phyloP scores from a whole-genome alignment of 176 grass and related monocot genomes.

The Pontederia crassipes region DNA sequence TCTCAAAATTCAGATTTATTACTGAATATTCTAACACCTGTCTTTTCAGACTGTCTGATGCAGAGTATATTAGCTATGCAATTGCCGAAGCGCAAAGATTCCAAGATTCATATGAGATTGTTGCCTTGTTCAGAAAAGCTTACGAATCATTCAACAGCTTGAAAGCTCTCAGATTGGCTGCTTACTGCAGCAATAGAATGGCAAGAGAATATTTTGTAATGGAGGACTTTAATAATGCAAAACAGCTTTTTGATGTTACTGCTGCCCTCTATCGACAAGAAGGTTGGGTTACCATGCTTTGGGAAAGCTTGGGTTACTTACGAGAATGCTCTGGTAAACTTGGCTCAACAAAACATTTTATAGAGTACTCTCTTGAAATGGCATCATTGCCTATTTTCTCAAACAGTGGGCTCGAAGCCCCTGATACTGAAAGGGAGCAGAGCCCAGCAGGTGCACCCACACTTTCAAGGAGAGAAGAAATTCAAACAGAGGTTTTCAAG shows the following conservation, averaged over 20 bases:
- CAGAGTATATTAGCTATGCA: conserved; percentile 77
- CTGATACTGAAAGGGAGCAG: conserved; percentile 42
- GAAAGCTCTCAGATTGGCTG: conserved; percentile 64
- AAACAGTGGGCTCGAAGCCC: conserved; percentile 19
- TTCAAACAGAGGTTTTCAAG: conserved; percentile 50
- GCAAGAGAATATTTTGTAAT: conserved; percentile 75
- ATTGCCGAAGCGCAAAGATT: conserved; percentile 85
- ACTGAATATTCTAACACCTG: conserved; percentile 7
- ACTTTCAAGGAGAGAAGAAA: conserved; percentile 57
- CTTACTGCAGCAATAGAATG: conserved; percentile 63
- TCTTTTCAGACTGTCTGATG: conserved; percentile 83
- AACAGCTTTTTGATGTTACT: conserved; percentile 71
- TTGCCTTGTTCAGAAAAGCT: conserved; percentile 93
- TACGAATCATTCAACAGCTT: conserved; percentile 80
- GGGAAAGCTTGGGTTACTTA: conserved; percentile 88
- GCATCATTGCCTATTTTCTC: conserved; percentile 72
- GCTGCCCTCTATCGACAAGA: conserved; percentile 69
- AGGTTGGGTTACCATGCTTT: conserved; percentile 74
- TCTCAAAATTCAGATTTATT: no score
- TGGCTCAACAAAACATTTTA: conserved; percentile 63
- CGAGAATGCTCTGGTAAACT: conserved; percentile 71
- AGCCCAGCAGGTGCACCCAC: conserved; percentile 61
- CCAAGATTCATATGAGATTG: conserved; percentile 97
- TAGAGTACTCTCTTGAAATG: conserved; percentile 93
- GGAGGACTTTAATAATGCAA: conserved; percentile 62